phyloP scores from a whole-genome alignment of 352 stramenopile genomes.

The Phytophthora cryptogea region DNA sequence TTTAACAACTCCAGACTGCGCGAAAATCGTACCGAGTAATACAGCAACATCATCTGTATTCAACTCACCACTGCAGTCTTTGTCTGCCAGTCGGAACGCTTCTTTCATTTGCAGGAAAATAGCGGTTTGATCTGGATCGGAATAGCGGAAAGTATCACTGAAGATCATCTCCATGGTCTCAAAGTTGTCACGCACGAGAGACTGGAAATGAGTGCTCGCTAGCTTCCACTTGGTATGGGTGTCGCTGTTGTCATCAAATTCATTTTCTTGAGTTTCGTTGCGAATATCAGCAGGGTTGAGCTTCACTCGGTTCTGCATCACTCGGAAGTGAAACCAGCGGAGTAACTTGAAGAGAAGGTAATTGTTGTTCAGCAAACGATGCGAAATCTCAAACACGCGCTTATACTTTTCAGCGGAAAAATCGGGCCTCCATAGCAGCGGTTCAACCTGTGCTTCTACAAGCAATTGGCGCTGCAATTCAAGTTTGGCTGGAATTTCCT shows the following conservation, averaged over 20 bases:
- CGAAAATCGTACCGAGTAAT: slow-evolving; percentile 75
- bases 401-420: slow-evolving; percentile 79
- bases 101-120: slow-evolving; percentile 89
- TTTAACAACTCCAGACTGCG: slow-evolving; percentile 62
- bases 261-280: slow-evolving; percentile 22
- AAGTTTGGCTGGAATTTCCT: slow-evolving; percentile 54
- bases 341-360: slow-evolving; percentile 79
- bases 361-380: slow-evolving; percentile 82
- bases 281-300: slow-evolving; percentile 58
- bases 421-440: slow-evolving; percentile 59
- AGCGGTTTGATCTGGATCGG: slow-evolving; percentile 71
- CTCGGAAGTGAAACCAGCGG: slow-evolving; percentile 68
- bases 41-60: slow-evolving; percentile 64
- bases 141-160: slow-evolving; percentile 70
- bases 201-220: slow-evolving; percentile 55
- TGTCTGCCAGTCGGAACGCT: slow-evolving; percentile 69
- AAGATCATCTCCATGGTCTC: slow-evolving; percentile 73
- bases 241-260: slow-evolving; percentile 12
- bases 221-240: slow-evolving; percentile 55
- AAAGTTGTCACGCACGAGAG: slow-evolving; percentile 68
- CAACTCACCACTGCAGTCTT: slow-evolving; percentile 75
- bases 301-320: slow-evolving; percentile 45
- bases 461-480: slow-evolving; percentile 62
- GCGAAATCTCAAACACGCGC: slow-evolving; percentile 57
- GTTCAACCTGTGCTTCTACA: slow-evolving; percentile 58